Evolutionary conservation across 208 protist species (phyloP), one percentile per base, ranked within the genome.

Genomic region (Trypanosoma scelopori): DNA sequence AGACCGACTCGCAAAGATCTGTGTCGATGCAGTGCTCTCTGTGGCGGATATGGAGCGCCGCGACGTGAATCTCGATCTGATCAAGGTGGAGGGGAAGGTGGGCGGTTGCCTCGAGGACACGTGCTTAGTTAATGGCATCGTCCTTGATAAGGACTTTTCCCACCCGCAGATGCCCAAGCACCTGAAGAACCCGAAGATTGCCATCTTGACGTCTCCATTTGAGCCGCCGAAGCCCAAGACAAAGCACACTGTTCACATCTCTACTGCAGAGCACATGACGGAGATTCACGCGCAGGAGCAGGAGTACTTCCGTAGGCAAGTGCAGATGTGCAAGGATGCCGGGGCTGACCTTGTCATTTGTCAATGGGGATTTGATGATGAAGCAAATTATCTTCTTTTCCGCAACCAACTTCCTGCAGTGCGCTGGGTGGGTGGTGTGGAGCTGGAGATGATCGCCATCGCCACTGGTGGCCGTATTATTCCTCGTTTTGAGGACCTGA

Each of bases 291-390:
- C 94, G 46, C 79, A 98, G 59, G 99, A 99, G 92, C 97, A 99
- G 78, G 82, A 97, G 60, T 99, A 99, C 80, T 99, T 99, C 83
- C 73, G 85, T 27, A 85, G 99, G 12, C 74, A 95, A 65, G 88
- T 98, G 22, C 60, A 93, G 52, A 76, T 86, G 35, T 95, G 92
- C 66, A 99, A 99, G 84, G 93, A 97, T 16, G 86, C 90, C 32
- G 99, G 99, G 28, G 95, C 97, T 15, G 99, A 98, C 69, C 84
- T 99, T 18, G 98, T 99, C 57, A 90, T 99, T 71, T 99, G 99
- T 84, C 99, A 99, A 88, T 99, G 99, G 99, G 99, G 99, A 59
- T 99, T 99, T 78, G 99, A 99, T 82, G 99, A 99, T 79, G 99
- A 99, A 84, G 99, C 99, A n/a, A 99, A 99, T 81, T 99, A 99